Evolutionary conservation across 1,284 basidiomycete genomes (phyloP), one percentile per base, ranked within the genome.

Genomic region (Gymnopus androsaceus): DNA sequence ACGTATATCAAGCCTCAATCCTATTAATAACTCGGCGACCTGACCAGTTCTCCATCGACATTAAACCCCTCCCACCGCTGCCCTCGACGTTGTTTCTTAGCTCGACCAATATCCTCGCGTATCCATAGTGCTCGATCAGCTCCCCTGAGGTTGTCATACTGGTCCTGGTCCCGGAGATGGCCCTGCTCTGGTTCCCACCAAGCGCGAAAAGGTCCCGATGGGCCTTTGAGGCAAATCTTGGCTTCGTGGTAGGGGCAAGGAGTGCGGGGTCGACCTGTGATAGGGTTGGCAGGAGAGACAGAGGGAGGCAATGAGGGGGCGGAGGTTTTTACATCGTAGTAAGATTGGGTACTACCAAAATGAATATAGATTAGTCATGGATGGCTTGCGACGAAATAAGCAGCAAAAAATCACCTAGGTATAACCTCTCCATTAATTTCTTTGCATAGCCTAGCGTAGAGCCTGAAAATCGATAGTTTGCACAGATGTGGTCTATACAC

Each of bases 201-300:
- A 15, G 84, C 87, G 40, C 66, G 65, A 60, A 91, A 87, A 1
- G 79, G 74, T 0, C 74, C 71, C 0, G 58, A 65, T 25, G 62
- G 51, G 0, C 77, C 79, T 11, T 77, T 65, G 6, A 88, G 69
- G 2, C 63, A 58, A 3, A 62, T 57, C 63, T 86, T 88, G 4
- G 79, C 78, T 2, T 47, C 57, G 55, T 80, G 79, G 61, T 86
- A 87, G n/a, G n/a, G n/a, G n/a, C n/a, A n/a, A n/a, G n/a, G n/a
- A n/a, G n/a, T 30, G 68, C 66, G 23, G 12, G 28, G 25, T 21
- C 14, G 21, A 12, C 19, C 12, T 41, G 38, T 17, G 38, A 25
- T 21, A 21, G 19, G 17, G 3, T 42, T 7, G 5, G 5, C 7
- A 58, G 44, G 3, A 70, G 63, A 5, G 67, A 61, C n/a, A 6